Percentiles rank a stretch among this genome's conserved stretches.
Conservation (phyloP, 345 rosid species). For the Eucalyptus cladocalyx region DNA sequence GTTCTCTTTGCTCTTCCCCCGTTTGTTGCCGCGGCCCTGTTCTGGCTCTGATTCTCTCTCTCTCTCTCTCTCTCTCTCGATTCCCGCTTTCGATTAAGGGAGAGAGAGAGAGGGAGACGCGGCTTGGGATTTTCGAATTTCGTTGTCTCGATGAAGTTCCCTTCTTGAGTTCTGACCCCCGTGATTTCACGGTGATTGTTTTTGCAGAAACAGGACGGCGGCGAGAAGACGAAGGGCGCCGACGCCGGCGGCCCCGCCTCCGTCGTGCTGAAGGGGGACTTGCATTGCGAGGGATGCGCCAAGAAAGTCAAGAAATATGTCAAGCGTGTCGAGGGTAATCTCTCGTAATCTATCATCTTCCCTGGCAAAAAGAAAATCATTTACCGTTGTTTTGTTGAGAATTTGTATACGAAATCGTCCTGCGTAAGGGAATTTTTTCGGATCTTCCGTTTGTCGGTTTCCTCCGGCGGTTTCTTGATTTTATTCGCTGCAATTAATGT, state of each 20-base stretch:
- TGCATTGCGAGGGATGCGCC: slow-evolving; percentile 95
- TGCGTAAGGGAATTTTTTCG: background rate
- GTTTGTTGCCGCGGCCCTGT: background rate
- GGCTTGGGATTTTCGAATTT: background rate
- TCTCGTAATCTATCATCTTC: background rate
- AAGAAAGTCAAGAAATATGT: slow-evolving; percentile 9
- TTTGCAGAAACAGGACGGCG: slow-evolving; percentile 11
- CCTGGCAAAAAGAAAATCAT: background rate
- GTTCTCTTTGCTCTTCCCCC: background rate
- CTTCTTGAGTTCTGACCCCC: background rate
- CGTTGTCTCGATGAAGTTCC: background rate
- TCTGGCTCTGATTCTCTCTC: background rate
- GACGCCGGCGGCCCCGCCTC: slow-evolving; percentile 16
- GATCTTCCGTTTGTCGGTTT: background rate
- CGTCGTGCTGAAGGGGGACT: slow-evolving; percentile 53
- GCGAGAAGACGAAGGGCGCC: slow-evolving; percentile 26
- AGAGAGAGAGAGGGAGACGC: background rate
- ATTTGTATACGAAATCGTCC: background rate
- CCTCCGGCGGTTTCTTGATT: background rate
- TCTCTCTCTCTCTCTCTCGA: background rate
- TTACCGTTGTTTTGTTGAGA: background rate
- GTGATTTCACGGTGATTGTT: background rate
- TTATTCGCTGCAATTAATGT: background rate
- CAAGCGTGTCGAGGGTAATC: background rate
- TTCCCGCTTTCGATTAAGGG: background rate